phyloP scores from a whole-genome alignment of 2,329 filamentous ascomycete species.

The Nemania abortiva region DNA sequence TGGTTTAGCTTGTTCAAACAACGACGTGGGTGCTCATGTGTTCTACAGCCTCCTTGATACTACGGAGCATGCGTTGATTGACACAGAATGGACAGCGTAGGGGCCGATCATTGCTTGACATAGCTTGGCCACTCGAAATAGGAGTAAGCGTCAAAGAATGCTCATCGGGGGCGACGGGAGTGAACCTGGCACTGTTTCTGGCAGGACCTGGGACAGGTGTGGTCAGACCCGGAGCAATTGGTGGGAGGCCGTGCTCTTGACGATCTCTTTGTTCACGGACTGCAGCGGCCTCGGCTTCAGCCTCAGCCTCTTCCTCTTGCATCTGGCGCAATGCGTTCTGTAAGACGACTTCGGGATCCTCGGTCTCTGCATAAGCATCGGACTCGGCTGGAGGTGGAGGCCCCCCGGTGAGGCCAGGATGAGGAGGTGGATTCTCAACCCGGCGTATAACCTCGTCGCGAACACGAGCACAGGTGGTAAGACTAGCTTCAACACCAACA shows the following conservation, averaged over 20 bases:
- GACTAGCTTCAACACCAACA: conserved; percentile 66
- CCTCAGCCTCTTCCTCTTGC: conserved; percentile 70
- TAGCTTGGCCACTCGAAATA: conserved; percentile 63
- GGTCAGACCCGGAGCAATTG: conserved; percentile 48
- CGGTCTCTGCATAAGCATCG: conserved; percentile 57
- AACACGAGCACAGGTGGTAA: conserved; percentile 67
- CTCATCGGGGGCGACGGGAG: conserved; percentile 50
- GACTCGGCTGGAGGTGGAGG: conserved; percentile 43
- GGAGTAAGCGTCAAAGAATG: conserved; percentile 66
- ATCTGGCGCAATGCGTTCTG: conserved; percentile 70
- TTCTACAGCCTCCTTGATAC: conserved; percentile 72
- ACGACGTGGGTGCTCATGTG: conserved; percentile 73
- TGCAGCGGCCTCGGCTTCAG: conserved; percentile 67
- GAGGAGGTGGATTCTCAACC: conserved; percentile 54
- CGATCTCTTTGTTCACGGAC: conserved; percentile 66
- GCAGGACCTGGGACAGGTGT: conserved; percentile 44
- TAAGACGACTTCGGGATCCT: conserved; percentile 69
- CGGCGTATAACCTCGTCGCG: conserved; percentile 68
- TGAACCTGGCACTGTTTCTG: conserved; percentile 44
- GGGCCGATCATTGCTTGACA: conserved; percentile 62
- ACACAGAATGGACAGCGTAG: conserved; percentile 71
- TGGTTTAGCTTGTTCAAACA: conserved; percentile 49
- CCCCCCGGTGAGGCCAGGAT: conserved; percentile 43
- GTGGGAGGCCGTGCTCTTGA: conserved; percentile 57
- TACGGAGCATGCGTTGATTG: conserved; percentile 70